Percentiles rank a stretch among this genome's conserved stretches.
phyloP scores from a whole-genome alignment of 1,139 yeast species.

The Geotrichum restrictum region DNA sequence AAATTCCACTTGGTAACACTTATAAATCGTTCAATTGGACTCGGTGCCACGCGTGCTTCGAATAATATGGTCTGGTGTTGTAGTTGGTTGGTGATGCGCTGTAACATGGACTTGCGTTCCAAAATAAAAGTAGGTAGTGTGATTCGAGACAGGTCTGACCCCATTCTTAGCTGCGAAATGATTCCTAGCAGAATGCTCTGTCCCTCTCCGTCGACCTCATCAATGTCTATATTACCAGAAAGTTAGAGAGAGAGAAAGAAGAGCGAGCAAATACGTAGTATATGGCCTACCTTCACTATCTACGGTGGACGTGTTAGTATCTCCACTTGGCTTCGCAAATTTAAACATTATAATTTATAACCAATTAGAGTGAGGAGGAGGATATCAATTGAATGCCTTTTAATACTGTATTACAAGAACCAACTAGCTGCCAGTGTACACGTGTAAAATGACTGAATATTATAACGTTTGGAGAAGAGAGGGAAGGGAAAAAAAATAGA shows the following conservation, averaged over 20 bases:
- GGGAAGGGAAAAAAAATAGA: not conserved
- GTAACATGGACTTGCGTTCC: constrained; percentile 94
- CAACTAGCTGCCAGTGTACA: no score
- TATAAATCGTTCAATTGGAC: constrained; percentile 65
- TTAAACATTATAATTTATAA: not conserved
- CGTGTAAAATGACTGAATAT: no score
- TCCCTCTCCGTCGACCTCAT: constrained; percentile 86
- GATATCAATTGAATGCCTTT: no score
- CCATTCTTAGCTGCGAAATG: constrained; percentile 87
- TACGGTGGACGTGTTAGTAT: not conserved
- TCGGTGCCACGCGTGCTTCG: constrained; percentile 56
- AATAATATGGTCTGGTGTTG: constrained; percentile 75
- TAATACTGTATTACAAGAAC: no score
- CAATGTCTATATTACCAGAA: constrained; percentile 56
- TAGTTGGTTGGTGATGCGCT: constrained; percentile 84
- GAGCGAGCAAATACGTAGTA: no score
- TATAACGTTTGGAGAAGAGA: not conserved
- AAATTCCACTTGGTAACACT: constrained; percentile 80
- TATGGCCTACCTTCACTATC: constrained; percentile 12
- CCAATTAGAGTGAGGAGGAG: no score
- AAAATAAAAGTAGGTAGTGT: constrained; percentile 92
- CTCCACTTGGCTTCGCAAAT: not conserved
- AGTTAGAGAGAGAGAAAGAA: not conserved
- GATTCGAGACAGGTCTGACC: constrained; percentile 82
- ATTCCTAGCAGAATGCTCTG: constrained; percentile 82